These are phyloP conservation scores for Sporisorium sorghi DNA, from an alignment of 1,284 basidiomycete genomes.

Conservation along the genomic window DNA sequence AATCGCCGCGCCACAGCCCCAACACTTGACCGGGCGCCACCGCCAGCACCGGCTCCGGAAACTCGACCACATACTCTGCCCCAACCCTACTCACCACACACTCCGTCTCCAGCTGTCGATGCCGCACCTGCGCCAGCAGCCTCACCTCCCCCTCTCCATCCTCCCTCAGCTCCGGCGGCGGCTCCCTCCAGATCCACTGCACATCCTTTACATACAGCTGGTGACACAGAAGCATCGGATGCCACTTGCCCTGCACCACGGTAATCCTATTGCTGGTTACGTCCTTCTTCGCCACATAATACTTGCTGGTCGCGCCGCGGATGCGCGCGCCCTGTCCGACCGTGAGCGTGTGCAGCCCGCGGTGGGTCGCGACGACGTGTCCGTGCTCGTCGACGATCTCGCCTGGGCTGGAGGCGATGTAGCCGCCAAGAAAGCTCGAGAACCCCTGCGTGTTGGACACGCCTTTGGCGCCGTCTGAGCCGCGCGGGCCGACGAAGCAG, in stretches of 20 bases:
- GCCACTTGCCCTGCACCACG: slow-evolving; percentile 80
- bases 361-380: slow-evolving; percentile 75
- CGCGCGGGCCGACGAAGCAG: slow-evolving; percentile 88
- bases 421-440: slow-evolving; percentile 72
- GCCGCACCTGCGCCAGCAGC: slow-evolving; percentile 80
- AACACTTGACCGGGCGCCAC: slow-evolving; percentile 85
- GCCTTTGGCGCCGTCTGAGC: slow-evolving; percentile 30
- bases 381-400: slow-evolving; percentile 78
- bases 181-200: slow-evolving; percentile 41
- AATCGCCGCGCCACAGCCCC: slow-evolving; percentile 78
- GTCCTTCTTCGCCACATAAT: slow-evolving; percentile 84
- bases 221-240: slow-evolving; percentile 75
- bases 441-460: slow-evolving; percentile 35
- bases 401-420: slow-evolving; percentile 78
- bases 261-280: slow-evolving; percentile 75
- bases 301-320: slow-evolving; percentile 75
- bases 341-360: slow-evolving; percentile 87
- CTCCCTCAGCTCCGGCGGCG: slow-evolving; percentile 69
- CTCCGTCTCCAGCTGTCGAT: slow-evolving; percentile 76
- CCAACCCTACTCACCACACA: slow-evolving; percentile 70
- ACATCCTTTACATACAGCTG: slow-evolving; percentile 30
- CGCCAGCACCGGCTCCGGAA: slow-evolving; percentile 76
- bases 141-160: slow-evolving; percentile 72
- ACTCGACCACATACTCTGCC: slow-evolving; percentile 66
- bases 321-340: slow-evolving; percentile 84